Conservation (phyloP, 169 alveolate genomes). For the Plasmodium billcollinsi region DNA sequence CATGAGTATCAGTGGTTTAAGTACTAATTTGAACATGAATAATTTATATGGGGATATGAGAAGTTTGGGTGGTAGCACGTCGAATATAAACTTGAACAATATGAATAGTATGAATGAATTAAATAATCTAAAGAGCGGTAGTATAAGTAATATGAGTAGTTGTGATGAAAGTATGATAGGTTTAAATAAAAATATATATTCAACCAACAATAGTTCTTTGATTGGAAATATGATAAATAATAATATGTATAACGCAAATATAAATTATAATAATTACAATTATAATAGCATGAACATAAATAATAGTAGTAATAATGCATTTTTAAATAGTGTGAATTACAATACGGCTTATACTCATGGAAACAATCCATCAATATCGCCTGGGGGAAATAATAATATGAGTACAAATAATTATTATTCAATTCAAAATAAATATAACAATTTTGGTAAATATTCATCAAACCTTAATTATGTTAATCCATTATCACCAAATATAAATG, state of each 20-base stretch:
- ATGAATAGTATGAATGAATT: slow-evolving; percentile 10
- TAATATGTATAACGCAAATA: slow-evolving; percentile 6
- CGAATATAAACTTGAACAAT: background rate
- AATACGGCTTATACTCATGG: background rate
- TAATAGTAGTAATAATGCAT: background rate
- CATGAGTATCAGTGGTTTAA: slow-evolving; percentile 5
- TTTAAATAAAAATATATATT: slow-evolving; percentile 5
- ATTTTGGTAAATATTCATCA: slow-evolving; percentile 16
- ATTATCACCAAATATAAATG: background rate
- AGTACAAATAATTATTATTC: slow-evolving; percentile 11
- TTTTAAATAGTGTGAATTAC: slow-evolving; percentile 25
- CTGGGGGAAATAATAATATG: slow-evolving; percentile 23
- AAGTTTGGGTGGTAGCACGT: background rate
- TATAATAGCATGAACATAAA: background rate
- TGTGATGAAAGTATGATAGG: slow-evolving; percentile 21
- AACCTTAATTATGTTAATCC: slow-evolving; percentile 6
- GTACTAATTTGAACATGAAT: slow-evolving; percentile 23
- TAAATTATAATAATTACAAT: slow-evolving; percentile 4
- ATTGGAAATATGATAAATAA: background rate
- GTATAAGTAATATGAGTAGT: background rate
- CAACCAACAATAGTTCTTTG: background rate
- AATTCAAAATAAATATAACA: slow-evolving; percentile 21
- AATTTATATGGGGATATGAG: slow-evolving; percentile 12
- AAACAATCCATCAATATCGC: background rate
- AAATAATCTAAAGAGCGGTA: slow-evolving; percentile 9